Percentiles rank a stretch among this genome's conserved stretches.
Conservation (phyloP, 345 rosid genomes). For the Dimocarpus longan region DNA sequence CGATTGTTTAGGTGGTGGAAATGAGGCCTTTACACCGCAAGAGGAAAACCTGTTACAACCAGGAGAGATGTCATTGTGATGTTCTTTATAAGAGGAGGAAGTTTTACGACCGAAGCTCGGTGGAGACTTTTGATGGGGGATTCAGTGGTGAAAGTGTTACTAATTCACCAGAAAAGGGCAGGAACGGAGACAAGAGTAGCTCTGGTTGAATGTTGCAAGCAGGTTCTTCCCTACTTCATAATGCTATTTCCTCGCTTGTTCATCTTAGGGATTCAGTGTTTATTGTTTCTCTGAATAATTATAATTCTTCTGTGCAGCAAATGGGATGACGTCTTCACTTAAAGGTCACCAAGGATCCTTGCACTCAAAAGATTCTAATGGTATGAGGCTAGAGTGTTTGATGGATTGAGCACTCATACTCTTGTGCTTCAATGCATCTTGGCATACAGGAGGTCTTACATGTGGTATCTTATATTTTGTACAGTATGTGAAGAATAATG, state of each 20-base stretch:
- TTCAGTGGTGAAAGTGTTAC: conserved; percentile 86
- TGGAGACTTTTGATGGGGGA: conserved; percentile 68
- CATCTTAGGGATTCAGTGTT: conserved; percentile 19
- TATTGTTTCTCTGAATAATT: conserved; percentile 24
- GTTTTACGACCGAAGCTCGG: conserved; percentile 49
- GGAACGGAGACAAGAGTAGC: conserved; percentile 34
- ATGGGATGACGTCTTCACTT: conserved; percentile 43
- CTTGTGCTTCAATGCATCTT: conserved; percentile 14
- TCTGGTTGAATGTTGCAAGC: no score
- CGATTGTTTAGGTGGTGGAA: conserved; percentile 52
- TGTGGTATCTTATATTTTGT: conserved; percentile 29
- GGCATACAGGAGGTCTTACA: conserved; percentile 29
- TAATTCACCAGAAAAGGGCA: conserved; percentile 62
- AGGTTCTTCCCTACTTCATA: conserved; percentile 27
- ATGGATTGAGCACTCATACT: conserved; percentile 15
- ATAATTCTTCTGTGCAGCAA: conserved; percentile 38
- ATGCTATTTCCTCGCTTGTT: conserved; percentile 8
- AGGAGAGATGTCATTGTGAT: conserved; percentile 51
- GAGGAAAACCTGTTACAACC: conserved; percentile 52
- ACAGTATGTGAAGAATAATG: no score
- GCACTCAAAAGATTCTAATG: conserved; percentile 64
- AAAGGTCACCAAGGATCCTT: conserved; percentile 47
- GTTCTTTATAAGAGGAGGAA: conserved; percentile 66
- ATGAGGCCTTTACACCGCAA: conserved; percentile 56
- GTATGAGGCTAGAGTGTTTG: conserved; percentile 47